Evolutionary conservation across 73 alveolate species (phyloP).

Genomic region (Tetrahymena thermophila): DNA sequence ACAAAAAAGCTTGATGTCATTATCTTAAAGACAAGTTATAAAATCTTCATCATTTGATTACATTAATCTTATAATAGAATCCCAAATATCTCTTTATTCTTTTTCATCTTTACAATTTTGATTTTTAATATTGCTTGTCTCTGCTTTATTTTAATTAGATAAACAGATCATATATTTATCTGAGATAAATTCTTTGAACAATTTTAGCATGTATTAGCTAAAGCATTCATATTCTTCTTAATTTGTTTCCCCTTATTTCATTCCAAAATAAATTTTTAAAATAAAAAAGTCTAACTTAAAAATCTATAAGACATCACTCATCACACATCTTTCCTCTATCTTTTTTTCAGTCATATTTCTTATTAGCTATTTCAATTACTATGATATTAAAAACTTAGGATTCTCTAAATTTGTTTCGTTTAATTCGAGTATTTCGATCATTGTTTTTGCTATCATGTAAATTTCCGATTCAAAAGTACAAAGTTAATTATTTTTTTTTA

Average conservation of each 20-base stretch:
- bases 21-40: not conserved
- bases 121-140: no score
- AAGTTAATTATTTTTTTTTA: not conserved
- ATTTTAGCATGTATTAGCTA: not conserved
- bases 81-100: no score
- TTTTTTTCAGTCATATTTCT: not conserved
- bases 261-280: no score
- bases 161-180: no score
- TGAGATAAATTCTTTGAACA: no score
- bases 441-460: not conserved
- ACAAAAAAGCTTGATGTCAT: not conserved
- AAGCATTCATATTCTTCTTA: no score
- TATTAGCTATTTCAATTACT: no score
- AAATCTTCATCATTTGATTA: not conserved
- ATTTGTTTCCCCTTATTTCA: not conserved
- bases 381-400: not conserved
- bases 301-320: not conserved
- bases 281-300: not conserved
- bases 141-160: no score
- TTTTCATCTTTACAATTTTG: no score
- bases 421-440: not conserved
- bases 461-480: not conserved
- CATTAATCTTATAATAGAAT: not conserved
- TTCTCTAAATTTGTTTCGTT: no score
- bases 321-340: not conserved